These are phyloP conservation scores for Trypanosoma melophagium DNA, from an alignment of 208 protist species.

Conservation along the genomic window DNA sequence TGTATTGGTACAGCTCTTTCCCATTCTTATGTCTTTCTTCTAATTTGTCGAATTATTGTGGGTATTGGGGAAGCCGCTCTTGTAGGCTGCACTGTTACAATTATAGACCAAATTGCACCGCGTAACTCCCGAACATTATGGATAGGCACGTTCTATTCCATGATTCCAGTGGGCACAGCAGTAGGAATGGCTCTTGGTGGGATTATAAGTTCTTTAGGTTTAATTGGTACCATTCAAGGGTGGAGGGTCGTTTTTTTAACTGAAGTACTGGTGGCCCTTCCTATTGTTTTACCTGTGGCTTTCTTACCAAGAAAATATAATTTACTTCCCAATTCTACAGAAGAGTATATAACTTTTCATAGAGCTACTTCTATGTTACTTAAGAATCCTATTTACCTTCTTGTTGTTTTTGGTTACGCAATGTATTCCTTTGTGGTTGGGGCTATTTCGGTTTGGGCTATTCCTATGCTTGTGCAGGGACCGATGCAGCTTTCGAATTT, in stretches of 20 bases:
- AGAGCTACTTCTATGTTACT: conserved; percentile 42
- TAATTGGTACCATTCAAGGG: conserved; percentile 21
- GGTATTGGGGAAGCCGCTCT: conserved; percentile 85
- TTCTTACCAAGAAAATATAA: conserved; percentile 46
- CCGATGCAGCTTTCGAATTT: conserved; percentile 47
- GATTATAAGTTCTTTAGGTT: conserved; percentile 33
- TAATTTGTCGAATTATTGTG: conserved; percentile 56
- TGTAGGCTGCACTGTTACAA: conserved; percentile 76
- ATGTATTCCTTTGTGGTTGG: conserved; percentile 87
- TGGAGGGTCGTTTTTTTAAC: conserved; percentile 63
- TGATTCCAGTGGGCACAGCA: conserved; percentile 82
- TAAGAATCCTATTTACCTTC: conserved; percentile 56
- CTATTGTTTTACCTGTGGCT: conserved; percentile 38
- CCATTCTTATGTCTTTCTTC: conserved; percentile 46
- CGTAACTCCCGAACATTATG: conserved; percentile 55
- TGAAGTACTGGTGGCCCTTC: conserved; percentile 51
- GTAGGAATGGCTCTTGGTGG: conserved; percentile 73
- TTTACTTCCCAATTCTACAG: conserved; percentile 12
- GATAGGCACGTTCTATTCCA: conserved; percentile 85
- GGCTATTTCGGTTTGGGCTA: conserved; percentile 77
- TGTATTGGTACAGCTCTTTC: conserved; percentile 51
- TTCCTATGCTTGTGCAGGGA: conserved; percentile 70
- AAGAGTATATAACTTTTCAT: conserved; percentile 28
- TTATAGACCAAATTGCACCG: conserved; percentile 83
- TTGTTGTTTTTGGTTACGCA: conserved; percentile 75